Evolutionary conservation across 371 early-diverging fungal species (phyloP), one percentile per base, ranked within the genome.

Genomic region (Fennellomyces sp.): DNA sequence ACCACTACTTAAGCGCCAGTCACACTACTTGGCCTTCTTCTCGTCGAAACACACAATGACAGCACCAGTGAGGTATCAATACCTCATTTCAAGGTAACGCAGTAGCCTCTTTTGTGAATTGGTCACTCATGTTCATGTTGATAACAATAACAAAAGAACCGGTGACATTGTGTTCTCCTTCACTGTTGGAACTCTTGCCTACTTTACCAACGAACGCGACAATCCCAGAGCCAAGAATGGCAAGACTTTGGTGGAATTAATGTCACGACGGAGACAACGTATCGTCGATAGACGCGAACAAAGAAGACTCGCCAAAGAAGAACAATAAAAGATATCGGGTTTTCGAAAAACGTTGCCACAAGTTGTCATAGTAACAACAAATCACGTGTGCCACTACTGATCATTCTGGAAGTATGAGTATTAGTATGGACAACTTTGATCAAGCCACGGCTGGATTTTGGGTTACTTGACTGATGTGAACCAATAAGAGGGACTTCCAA

Each of bases 141-240:
- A 29, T 13, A 36, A 27, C 19, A 19, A 25, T 33, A n/a, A 17
- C 26, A 26, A 41, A 13, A 80, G 81, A 60, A 61, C 71, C 4
- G 81, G 81, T 4, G 81, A 81, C 56, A 66, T 77, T 56, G 50
- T 74, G 4, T 78, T 81, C 51, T 74, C 80, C 2, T 17, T 79
- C 5, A 73, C 74, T 26, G 80, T 81, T 12, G 81, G 80, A 28
- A 74, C 80, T n/a, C 56, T 76, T 19, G 84, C 78, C 2, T 81
- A 81, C 55, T 78, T 80, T 61, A 50, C 75, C 42, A 80, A 81
- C 57, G 81, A 83, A 52, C 56, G 75, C 31, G 78, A 78, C 21
- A 72, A 81, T 69, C 76, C 78, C 17, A 60, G 73, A 42, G 74
- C 78, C 48, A 72, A 80, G 38, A 70, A 80, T 54, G 81, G 81